Base-by-base conservation (phyloP, 1,139 yeast species). In the Diutina ranongensis region DNA sequence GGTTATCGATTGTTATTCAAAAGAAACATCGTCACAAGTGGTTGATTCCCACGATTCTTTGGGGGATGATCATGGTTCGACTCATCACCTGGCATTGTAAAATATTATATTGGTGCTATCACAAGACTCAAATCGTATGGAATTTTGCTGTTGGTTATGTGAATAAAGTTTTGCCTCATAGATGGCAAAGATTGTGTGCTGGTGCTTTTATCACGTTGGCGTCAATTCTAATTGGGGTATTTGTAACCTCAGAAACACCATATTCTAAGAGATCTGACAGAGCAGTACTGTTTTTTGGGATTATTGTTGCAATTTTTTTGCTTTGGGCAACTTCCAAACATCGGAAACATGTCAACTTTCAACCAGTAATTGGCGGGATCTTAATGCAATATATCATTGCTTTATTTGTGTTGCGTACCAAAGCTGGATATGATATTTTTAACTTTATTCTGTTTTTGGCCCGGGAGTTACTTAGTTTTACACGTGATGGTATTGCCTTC, bases 1-100 rank as follows among this genome's bases (percentile, higher is more conserved):
- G 83, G 83, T 57, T 78, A 35, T 72, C 82, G 12, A 75, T 79
- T 47, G 47, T 79, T 25, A 72, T 70, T 47, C 84, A 78, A 57
- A 57, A 68, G 4, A 67, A 68, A 52, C 74, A 72, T 46, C 65
- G 83, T 52, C 75, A 60, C 53, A 56, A 71, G 52, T 79, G 85
- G 84, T 71, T 79, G 55, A 76, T 79, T 54, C 84, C 84, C 28
- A 78, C 83, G 4, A 58, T 77, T 35, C 55, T 78, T 42, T 78
- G 77, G 74, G 65, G 73, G 35, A 64, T 68, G 62, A 61, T 77
- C 44, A 73, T 75, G 74, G 65, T 72, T 18, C 66, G 84, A 44
- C 61, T 78, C 49, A 68, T 78, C 51, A 70, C 82, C n/a, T 73
- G 76, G 64, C 72, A 76, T 59, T 63, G 71, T 45, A 69, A 70